A percentile compares a stretch with the other conserved stretches of the same genome.
These are phyloP conservation scores for Heterococcus sp. DNA, from an alignment of 108 stramenopile species.

Conservation along the genomic window DNA sequence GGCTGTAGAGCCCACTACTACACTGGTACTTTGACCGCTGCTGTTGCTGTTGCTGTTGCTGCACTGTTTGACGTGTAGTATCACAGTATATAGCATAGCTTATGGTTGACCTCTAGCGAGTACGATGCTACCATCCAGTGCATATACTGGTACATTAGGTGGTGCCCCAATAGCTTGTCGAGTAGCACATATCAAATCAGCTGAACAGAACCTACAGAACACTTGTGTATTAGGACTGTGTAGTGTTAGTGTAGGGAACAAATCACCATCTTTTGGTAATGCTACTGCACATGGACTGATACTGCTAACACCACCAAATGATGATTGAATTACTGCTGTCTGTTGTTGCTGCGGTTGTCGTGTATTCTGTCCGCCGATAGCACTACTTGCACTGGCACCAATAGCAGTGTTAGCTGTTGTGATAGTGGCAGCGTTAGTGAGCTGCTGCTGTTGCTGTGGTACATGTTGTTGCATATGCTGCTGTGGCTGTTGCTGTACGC, in stretches of 20 bases:
- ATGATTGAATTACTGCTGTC: not conserved
- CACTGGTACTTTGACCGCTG: no score
- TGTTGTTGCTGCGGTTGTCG: no score
- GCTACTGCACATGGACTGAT: slow-evolving; percentile 54
- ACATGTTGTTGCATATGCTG: no score
- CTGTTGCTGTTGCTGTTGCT: no score
- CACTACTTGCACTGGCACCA: not conserved
- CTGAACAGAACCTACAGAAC: slow-evolving; percentile 79
- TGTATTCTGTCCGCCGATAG: not conserved
- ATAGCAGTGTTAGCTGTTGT: not conserved
- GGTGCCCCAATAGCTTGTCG: slow-evolving; percentile 75
- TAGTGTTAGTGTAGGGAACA: slow-evolving; percentile 84
- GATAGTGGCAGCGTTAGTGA: not conserved
- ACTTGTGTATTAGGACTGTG: slow-evolving; percentile 79
- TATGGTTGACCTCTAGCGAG: slow-evolving; percentile 39
- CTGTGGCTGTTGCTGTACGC: not conserved
- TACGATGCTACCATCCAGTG: slow-evolving; percentile 85
- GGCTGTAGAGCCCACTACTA: no score
- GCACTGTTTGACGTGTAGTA: no score
- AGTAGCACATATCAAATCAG: slow-evolving; percentile 72
- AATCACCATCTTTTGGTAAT: slow-evolving; percentile 77
- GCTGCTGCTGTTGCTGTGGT: not conserved
- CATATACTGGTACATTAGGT: slow-evolving; percentile 70
- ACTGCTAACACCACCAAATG: not conserved
- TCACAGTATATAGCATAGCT: not conserved